phyloP scores from a whole-genome alignment of 441 rosid genomes.

The Viola pubescens region DNA sequence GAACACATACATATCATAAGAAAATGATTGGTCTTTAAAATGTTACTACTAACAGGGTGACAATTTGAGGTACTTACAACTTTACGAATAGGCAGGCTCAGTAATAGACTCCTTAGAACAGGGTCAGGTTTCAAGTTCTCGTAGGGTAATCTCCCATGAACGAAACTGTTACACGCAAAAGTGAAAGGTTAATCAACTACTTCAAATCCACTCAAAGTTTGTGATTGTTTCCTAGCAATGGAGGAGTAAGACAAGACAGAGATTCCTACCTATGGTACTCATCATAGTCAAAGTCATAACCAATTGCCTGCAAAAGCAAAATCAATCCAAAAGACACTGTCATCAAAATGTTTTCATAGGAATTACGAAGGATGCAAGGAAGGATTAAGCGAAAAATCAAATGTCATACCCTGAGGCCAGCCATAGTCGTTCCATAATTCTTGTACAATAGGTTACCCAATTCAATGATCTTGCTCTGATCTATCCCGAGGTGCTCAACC shows the following conservation, averaged over 20 bases:
- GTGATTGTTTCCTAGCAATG: too few relatives aligned
- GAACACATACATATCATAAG: background rate
- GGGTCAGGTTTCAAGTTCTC: conserved; percentile 78
- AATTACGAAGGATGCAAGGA: background rate
- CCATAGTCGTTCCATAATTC: conserved; percentile 95
- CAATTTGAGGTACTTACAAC: conserved; percentile 38
- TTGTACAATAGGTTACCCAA: conserved; percentile 61
- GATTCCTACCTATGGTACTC: conserved; percentile 66
- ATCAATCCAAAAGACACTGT: background rate
- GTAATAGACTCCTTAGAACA: conserved; percentile 57
- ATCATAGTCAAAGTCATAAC: conserved; percentile 79
- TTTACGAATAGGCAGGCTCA: conserved; percentile 69
- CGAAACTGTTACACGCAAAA: conserved; percentile 33
- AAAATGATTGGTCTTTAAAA: background rate
- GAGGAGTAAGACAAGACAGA: background rate
- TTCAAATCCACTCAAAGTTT: background rate
- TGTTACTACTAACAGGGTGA: too few relatives aligned
- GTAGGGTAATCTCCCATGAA: conserved; percentile 86
- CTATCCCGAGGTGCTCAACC: conserved; percentile 68
- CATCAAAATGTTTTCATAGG: background rate
- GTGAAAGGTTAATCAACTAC: background rate
- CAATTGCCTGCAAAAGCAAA: conserved; percentile 57
- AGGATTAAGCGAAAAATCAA: background rate
- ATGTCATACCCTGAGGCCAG: conserved; percentile 79
- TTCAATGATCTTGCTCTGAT: conserved; percentile 44